phyloP scores from a whole-genome alignment of 345 rosid genomes.

The Euphorbia pulcherrima region DNA sequence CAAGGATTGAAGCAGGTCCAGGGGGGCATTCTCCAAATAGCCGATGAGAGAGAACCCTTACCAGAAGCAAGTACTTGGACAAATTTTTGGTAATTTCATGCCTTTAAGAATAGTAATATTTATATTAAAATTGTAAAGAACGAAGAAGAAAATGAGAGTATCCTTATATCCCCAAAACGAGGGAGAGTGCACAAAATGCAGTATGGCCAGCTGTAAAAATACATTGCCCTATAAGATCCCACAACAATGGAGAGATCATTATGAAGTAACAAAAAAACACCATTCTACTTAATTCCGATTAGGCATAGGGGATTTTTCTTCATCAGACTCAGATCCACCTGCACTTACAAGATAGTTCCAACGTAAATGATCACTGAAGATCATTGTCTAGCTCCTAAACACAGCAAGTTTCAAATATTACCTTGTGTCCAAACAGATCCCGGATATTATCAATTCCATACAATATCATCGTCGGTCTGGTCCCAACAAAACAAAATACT shows the following conservation, averaged over 20 bases:
- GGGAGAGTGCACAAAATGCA: background rate
- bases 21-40: background rate
- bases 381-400: background rate
- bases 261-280: background rate
- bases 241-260: background rate
- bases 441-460: slow-evolving; percentile 74
- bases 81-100: slow-evolving; percentile 13
- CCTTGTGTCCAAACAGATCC: slow-evolving; percentile 96
- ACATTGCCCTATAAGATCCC: background rate
- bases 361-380: background rate
- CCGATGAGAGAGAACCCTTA: background rate
- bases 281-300: slow-evolving; percentile 45
- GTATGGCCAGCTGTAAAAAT: background rate
- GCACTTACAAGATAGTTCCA: slow-evolving; percentile 12
- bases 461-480: slow-evolving; percentile 92
- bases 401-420: slow-evolving; percentile 17
- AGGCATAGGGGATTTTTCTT: slow-evolving; percentile 70
- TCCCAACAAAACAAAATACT: slow-evolving; percentile 10
- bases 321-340: slow-evolving; percentile 85
- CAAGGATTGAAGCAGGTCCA: background rate
- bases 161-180: background rate
- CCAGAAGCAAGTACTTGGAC: background rate
- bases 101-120: background rate
- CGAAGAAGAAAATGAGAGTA: background rate
- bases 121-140: no score